Base-by-base conservation (phyloP, 148 eudicot genomes). In the Rhododendron vialii region DNA sequence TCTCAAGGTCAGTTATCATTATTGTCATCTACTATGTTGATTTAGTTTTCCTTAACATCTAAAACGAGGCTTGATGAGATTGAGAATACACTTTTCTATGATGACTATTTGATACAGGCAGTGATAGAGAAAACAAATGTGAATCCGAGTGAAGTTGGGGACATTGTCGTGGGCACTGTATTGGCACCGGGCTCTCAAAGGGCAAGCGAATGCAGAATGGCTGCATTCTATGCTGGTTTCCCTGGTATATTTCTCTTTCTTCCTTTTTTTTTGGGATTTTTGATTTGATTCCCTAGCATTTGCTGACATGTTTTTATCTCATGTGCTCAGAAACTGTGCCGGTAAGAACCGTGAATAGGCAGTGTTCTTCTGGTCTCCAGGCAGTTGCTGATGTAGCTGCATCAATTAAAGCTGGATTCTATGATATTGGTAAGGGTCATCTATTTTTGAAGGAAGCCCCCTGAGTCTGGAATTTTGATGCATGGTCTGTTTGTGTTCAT, bases 331-430 rank as follows among this genome's bases (percentile, higher is more conserved):
- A 97, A 80, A 97, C 93, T 81, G 99, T 97, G 81, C 94, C 99
- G 14, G 87, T 97, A 67, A 93, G 98, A 86, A 97, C 98, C 33
- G 99, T 97, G 83, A 97, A 97, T 84, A 94, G 98, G 90, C 99
- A 97, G 88, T 97, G 99, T 87, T 95, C 99, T 80, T 97, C 99
- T 20, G 99, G 99, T 28, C 98, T 97, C 86, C 99, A 97, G 89
- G 99, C 98, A 83, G 98, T 97, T 87, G 99, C 99, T 82, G 99
- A 97, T 93, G 99, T 97, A 61, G 99, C 98, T 88, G 98, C 99
- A 83, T 95, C 98, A 85, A 97, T 97, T 82, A 97, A 93, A 90
- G 98, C 99, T 87, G 99, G 99, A 85, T 97, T 95, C 87, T 95
- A 95, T 92, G 99, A 97, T 83, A 95, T 97, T 84, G 99, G 99